Evolutionary conservation across 805 yeast genomes (phyloP), one percentile per base, ranked within the genome.

Genomic region (Kluyveromyces aestuarii): DNA sequence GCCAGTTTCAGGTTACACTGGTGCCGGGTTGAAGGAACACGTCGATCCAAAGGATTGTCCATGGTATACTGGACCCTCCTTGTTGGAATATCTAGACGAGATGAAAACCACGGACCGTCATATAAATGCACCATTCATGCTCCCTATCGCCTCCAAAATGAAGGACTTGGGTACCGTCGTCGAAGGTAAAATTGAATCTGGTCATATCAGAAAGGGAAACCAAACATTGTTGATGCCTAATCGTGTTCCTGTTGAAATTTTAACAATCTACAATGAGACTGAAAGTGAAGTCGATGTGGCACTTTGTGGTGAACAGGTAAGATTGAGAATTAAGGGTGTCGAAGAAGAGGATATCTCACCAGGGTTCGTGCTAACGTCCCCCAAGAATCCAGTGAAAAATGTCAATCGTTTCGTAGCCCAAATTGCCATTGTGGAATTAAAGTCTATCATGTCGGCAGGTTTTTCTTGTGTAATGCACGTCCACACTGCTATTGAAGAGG

Each of bases 1-100:
- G 97, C 99, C 99, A 42, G 97, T 93, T 47, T 89, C 97, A 17
- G 99, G 99, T 54, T 93, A 75, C 76, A 88, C 96, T 47, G 99
- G 99, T 64, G 96, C 95, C 49, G 96, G 96, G 58, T 75, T 93
- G 73, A 90, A 88, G 70, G 96, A 87, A 37, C 81, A 90, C 55
- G 87, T 93, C 43, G 65, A 77, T 53, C 66, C 79, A 54, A 72
- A 75, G 52, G 81, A 74, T 37, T 86, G 95, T 63, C 90, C 96
- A 54, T 93, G 98, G 98, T 91, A 91, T 75, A 70, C 67, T 16
- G 99, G 99, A 16, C 98, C 98, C 43, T 73, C 97, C 11, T 73
- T 93, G 60, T 76, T 93, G 62, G 97, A 93, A 72, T 91, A 75
- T 71, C 77, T 93, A 67, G 99, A 93, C 68, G 62, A 70, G 57